Evolutionary conservation across 257 asterid species (phyloP), one percentile per base, ranked within the genome.

Genomic region (Penstemon barbatus): DNA sequence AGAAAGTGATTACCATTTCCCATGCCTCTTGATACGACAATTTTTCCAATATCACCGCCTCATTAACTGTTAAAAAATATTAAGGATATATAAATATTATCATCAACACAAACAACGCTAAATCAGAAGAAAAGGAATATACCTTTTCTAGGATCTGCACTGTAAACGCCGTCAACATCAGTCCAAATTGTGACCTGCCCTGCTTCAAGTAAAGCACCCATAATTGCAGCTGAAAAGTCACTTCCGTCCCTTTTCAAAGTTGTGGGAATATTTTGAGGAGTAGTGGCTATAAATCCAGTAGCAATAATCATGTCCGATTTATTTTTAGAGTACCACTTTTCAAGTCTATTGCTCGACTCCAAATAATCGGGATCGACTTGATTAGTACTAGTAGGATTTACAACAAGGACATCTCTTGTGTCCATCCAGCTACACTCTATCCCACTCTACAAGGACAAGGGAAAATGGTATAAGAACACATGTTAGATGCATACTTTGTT

Each of bases 81-180:
- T 42, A 60, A 40, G 48, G 39, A 55, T 9, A 52, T 19, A 9
- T 69, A 41, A 25, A 54, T 57, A 57, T 62, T 63, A 41, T 9
- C n/a, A 36, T 40, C 33, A 49, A 4, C 10, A 11, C 13, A 49
- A 49, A 6, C 18, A 49, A 49, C 10, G 54, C 54, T 49, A 12
- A 49, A 49, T 9, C 11, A 12, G 12, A 10, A 3, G 11, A 11
- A 9, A 49, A 49, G 54, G 4, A 49, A 49, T 49, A 49, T 49
- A 90, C 99, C 99, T 90, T 93, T 93, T 75, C 99, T 84, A 4
- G 97, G 99, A 64, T 93, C 97, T 49, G 99, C 97, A 78, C 96
- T 93, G 77, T 87, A 93, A 5, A 93, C 96, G 36, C 99, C 99
- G 80, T 93, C 89, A 76, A 93, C 97, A 58, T 93, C 99, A 50